A percentile compares a stretch with the other conserved stretches of the same genome.
phyloP scores from a whole-genome alignment of 495 filamentous ascomycete species.

The Penicillium roqueforti region DNA sequence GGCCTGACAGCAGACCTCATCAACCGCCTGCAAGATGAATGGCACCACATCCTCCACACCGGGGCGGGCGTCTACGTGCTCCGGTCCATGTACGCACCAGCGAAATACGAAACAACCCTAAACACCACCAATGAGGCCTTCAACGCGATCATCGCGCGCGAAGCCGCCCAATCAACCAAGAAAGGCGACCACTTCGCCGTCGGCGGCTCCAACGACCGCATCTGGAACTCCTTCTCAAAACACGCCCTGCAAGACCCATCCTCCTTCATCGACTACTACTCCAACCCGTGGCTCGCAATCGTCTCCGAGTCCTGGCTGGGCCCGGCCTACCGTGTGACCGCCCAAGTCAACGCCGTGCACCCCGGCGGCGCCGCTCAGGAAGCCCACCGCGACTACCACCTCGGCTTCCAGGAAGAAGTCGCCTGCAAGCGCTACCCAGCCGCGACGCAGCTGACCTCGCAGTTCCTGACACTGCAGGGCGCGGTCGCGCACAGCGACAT shows the following conservation, averaged over 20 bases:
- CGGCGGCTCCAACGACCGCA: slow-evolving; percentile 46
- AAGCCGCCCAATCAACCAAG: slow-evolving; percentile 23
- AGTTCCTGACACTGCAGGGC: slow-evolving; percentile 53
- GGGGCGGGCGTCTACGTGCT: slow-evolving; percentile 54
- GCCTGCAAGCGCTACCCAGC: slow-evolving; percentile 36
- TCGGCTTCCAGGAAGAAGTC: slow-evolving; percentile 48
- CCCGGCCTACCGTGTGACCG: slow-evolving; percentile 49
- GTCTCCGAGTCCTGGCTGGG: slow-evolving; percentile 50
- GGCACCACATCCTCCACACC: slow-evolving; percentile 48
- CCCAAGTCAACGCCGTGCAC: slow-evolving; percentile 54
- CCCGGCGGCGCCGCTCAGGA: slow-evolving; percentile 49
- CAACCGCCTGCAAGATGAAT: slow-evolving; percentile 48
- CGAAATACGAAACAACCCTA: slow-evolving; percentile 30
- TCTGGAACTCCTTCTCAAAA: slow-evolving; percentile 58
- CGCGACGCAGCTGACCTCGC: slow-evolving; percentile 40
- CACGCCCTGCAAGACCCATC: slow-evolving; percentile 43
- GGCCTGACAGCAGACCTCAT: slow-evolving; percentile 14
- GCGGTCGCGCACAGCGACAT: slow-evolving; percentile 55
- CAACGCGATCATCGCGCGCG: slow-evolving; percentile 37
- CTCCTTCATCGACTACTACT: slow-evolving; percentile 50
- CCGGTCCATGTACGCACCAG: slow-evolving; percentile 38
- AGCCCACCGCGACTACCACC: slow-evolving; percentile 55
- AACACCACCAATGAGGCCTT: slow-evolving; percentile 39
- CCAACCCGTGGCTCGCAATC: slow-evolving; percentile 47
- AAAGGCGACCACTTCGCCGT: slow-evolving; percentile 55